phyloP scores from a whole-genome alignment of 371 early-diverging fungal genomes.

The Mortierella sp. region DNA sequence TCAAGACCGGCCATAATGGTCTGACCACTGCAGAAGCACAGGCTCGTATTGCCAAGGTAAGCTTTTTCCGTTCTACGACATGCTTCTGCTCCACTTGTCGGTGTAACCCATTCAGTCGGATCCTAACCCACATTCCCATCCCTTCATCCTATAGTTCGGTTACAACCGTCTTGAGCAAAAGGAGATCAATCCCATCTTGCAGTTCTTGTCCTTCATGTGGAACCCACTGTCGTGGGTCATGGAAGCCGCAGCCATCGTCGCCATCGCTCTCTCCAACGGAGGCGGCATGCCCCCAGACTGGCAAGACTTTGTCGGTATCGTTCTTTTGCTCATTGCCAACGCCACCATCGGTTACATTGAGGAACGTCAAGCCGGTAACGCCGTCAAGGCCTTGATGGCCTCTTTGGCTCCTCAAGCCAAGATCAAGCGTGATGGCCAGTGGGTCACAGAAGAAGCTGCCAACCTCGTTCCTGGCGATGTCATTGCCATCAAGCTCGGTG shows the following conservation, averaged over 20 bases:
- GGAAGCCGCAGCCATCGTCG: conserved; percentile 82
- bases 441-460: conserved; percentile 63
- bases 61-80: background rate
- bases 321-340: conserved; percentile 82
- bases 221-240: conserved; percentile 83
- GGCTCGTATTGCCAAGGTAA: conserved; percentile 69
- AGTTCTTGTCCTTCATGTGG: conserved; percentile 90
- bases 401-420: conserved; percentile 79
- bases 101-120: no score
- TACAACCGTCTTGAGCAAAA: conserved; percentile 76
- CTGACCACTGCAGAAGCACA: conserved; percentile 70
- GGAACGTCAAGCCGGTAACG: conserved; percentile 83
- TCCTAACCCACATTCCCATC: no score
- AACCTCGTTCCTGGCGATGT: conserved; percentile 80
- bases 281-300: conserved; percentile 75
- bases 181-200: conserved; percentile 79
- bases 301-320: conserved; percentile 86
- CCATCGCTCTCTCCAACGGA: conserved; percentile 77
- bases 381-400: conserved; percentile 80
- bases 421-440: conserved; percentile 70
- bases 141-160: conserved; percentile 63
- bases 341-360: conserved; percentile 88
- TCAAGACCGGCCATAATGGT: conserved; percentile 71
- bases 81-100: background rate
- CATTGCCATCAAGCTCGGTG: conserved; percentile 78